phyloP scores from a whole-genome alignment of 106 monocot species.

The Narthecium ossifragum region DNA sequence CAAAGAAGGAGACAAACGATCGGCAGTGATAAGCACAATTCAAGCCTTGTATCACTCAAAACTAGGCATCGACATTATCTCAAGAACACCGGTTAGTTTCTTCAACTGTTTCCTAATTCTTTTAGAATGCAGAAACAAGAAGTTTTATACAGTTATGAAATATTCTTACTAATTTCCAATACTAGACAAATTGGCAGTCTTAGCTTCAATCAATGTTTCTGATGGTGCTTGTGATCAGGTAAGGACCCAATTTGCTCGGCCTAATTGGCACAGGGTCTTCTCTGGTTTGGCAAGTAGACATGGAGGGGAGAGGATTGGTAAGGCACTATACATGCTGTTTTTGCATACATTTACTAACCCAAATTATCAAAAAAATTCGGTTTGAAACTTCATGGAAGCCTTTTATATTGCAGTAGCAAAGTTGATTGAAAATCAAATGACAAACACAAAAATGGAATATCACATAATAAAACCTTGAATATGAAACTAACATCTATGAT shows the following conservation, averaged over 20 bases:
- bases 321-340: not conserved
- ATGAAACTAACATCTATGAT: too few relatives aligned
- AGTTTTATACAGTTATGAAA: too few relatives aligned
- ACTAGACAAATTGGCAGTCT: too few relatives aligned
- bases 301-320: constrained; percentile 12
- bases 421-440: too few relatives aligned
- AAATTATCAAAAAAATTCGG: not conserved
- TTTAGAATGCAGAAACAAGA: too few relatives aligned
- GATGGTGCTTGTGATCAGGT: too few relatives aligned
- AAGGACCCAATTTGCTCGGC: constrained; percentile 35
- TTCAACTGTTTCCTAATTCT: too few relatives aligned
- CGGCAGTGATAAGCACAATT: constrained; percentile 31
- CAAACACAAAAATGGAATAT: too few relatives aligned
- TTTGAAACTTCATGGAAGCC: not conserved
- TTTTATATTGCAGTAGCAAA: too few relatives aligned
- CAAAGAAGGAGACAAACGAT: constrained; percentile 38
- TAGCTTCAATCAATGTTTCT: too few relatives aligned
- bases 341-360: not conserved
- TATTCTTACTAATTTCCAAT: too few relatives aligned
- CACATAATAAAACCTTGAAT: too few relatives aligned
- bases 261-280: constrained; percentile 36
- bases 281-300: constrained; percentile 19
- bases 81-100: constrained; percentile 33
- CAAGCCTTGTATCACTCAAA: constrained; percentile 37
- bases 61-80: constrained; percentile 32